Evolutionary conservation across 495 filamentous ascomycete genomes (phyloP).

Genomic region (Penicillium ucsense): DNA sequence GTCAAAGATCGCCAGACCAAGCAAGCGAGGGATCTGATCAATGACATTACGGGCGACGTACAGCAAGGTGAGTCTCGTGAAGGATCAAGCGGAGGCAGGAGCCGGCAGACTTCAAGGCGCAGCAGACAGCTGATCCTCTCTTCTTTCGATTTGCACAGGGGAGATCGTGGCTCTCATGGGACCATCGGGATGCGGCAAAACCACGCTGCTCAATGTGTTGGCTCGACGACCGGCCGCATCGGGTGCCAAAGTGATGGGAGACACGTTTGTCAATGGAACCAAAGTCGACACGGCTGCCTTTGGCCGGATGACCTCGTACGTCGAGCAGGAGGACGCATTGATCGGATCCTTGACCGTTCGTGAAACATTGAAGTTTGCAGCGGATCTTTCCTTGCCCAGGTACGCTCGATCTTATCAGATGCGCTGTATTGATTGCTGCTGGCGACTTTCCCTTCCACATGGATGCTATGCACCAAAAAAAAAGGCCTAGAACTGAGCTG

Average conservation of each 20-base stretch:
- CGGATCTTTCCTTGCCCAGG: conserved; percentile 47
- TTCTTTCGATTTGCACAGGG: conserved; percentile 30
- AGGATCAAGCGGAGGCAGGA: no score
- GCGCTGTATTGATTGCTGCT: neutral
- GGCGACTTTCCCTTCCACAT: neutral
- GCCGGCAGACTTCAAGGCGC: neutral
- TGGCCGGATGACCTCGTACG: conserved; percentile 52
- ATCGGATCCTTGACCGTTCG: conserved; percentile 67
- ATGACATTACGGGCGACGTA: conserved; percentile 22
- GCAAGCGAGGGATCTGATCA: conserved; percentile 35
- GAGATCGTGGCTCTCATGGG: conserved; percentile 71
- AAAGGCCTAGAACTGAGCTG: no score
- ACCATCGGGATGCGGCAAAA: conserved; percentile 67
- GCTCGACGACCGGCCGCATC: conserved; percentile 46
- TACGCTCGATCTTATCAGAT: conserved; percentile 13
- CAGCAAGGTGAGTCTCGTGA: conserved; percentile 15
- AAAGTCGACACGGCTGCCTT: conserved; percentile 21
- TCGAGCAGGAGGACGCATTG: conserved; percentile 79
- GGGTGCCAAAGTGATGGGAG: conserved; percentile 37
- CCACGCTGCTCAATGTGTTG: conserved; percentile 65
- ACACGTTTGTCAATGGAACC: conserved; percentile 49
- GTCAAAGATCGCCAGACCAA: conserved; percentile 61
- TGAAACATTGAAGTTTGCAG: conserved; percentile 68
- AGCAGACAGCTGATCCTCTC: no score
- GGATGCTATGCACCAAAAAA: no score